Base-by-base conservation (phyloP, 164 flowering plant species). In the Buxus sempervirens region DNA sequence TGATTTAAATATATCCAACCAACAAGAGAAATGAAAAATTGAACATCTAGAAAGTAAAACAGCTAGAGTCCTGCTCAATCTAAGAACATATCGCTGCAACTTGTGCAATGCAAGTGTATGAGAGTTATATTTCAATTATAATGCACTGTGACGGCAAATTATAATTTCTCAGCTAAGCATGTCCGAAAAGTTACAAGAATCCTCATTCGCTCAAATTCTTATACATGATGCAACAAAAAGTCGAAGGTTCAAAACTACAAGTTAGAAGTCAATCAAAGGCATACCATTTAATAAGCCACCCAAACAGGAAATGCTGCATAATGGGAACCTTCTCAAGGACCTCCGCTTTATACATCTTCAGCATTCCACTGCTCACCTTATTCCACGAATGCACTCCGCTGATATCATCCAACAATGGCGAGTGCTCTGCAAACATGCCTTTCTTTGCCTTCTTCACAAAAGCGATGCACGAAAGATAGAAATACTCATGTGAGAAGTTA, bases 381-480 rank as follows among this genome's bases (percentile, higher is more conserved):
- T 79, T 87, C 98, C 98, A 95, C 49, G 67, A 88, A 0, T 93
- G 89, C 77, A 95, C 98, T 0, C 92, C 97, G 63, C 96, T 91
- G 42, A 95, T 90, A 76, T 95, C 98, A 79, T 95, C 92, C 75
- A 95, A 65, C 84, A 95, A 61, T 0, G 98, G 98, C 6, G 98
- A 95, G 72, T 95, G 97, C 85, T 95, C 98, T 0, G 92, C 85
- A 73, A 95, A 89, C 53, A 73, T 36, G 12, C 98, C 98, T 78
- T 90, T 95, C 85, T 95, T 95, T 73, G 85, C 96, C 86, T 90
- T 89, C 89, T 82, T 95, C 61, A 95, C 80, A 71, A 89, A 95
- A 1, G 71, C 79, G 76, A 95, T 83, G 64, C 96, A 82, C 0
- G 92, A 83, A 3, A 95, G 82, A 65, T 92, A 95, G 75, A 95